Percentiles rank a stretch among this genome's conserved stretches.
Conservation (phyloP, 192 early-diverging fungal genomes). For the Coemansia sp. region DNA sequence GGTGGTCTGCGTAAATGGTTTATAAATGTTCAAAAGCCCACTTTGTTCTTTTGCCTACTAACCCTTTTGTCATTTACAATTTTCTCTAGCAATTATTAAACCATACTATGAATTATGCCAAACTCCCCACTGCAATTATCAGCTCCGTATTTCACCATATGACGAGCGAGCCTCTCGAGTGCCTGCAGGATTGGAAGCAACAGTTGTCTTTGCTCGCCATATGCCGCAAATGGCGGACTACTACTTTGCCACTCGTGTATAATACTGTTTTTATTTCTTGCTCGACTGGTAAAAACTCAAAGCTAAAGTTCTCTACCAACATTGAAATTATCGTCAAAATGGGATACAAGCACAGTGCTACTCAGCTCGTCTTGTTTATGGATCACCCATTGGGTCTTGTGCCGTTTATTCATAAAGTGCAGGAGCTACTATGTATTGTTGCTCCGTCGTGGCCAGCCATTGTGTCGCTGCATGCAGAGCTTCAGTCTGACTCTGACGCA, state of each 20-base stretch:
- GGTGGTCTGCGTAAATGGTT: too few relatives aligned
- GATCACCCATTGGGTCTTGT: constrained; percentile 1
- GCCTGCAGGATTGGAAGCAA: constrained; percentile 12
- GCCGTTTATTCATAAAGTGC: neutral
- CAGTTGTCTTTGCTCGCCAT: constrained; percentile 14
- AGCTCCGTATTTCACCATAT: neutral
- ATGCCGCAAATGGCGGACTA: constrained; percentile 14
- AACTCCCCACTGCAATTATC: neutral
- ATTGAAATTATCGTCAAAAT: constrained; percentile 9
- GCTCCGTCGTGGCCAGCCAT: neutral
- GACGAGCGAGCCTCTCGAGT: neutral
- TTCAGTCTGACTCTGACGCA: neutral
- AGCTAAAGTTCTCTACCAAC: constrained; percentile 4
- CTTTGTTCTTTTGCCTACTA: neutral
- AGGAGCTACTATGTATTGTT: constrained; percentile 4
- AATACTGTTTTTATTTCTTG: constrained; percentile 11
- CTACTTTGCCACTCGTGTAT: constrained; percentile 12
- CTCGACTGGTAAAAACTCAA: neutral
- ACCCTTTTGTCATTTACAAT: neutral
- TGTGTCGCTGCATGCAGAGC: neutral
- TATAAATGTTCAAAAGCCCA: neutral
- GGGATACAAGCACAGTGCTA: neutral
- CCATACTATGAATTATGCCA: neutral
- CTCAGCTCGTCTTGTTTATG: neutral
- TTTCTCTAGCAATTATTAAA: neutral